Evolutionary conservation across 2,329 filamentous ascomycete species (phyloP).

Genomic region (Pyricularia pennisetigena): DNA sequence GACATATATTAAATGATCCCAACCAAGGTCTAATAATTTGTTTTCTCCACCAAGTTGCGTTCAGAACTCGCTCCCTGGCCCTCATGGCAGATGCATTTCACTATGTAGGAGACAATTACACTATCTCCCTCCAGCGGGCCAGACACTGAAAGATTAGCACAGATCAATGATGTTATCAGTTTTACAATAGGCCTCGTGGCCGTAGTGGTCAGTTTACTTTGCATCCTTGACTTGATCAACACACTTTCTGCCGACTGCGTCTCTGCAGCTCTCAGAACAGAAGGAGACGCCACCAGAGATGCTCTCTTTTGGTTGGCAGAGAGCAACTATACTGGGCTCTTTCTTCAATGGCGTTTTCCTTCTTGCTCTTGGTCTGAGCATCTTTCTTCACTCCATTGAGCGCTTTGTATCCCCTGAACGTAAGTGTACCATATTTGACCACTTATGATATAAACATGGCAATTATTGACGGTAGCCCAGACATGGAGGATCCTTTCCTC

Average conservation of each 20-base stretch:
- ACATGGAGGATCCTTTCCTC: slow-evolving; percentile 52
- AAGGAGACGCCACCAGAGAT: slow-evolving; percentile 40
- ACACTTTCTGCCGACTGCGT: slow-evolving; percentile 3
- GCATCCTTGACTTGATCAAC: too few species aligned
- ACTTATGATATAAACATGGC: neutral
- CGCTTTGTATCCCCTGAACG: slow-evolving; percentile 50
- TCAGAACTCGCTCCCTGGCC: slow-evolving; percentile 61
- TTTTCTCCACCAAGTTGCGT: slow-evolving; percentile 39
- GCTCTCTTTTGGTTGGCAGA: slow-evolving; percentile 67
- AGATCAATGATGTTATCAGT: slow-evolving; percentile 63
- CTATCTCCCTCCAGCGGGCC: neutral
- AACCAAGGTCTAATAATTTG: slow-evolving; percentile 3
- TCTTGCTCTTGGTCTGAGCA: slow-evolving; percentile 60
- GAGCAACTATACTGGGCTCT: slow-evolving; percentile 61
- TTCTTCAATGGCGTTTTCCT: slow-evolving; percentile 77
- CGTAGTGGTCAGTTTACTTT: slow-evolving; percentile 37
- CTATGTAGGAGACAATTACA: slow-evolving; percentile 40
- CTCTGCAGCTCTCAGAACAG: slow-evolving; percentile 43
- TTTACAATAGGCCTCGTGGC: slow-evolving; percentile 59
- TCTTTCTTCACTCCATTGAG: slow-evolving; percentile 64
- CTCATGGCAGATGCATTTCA: slow-evolving; percentile 72
- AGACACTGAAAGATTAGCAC: neutral
- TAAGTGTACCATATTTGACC: slow-evolving; percentile 19
- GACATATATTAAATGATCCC: neutral
- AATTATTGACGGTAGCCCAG: slow-evolving; percentile 25